Evolutionary conservation across 495 filamentous ascomycete genomes (phyloP).

Genomic region (Pyronema omphalodes): DNA sequence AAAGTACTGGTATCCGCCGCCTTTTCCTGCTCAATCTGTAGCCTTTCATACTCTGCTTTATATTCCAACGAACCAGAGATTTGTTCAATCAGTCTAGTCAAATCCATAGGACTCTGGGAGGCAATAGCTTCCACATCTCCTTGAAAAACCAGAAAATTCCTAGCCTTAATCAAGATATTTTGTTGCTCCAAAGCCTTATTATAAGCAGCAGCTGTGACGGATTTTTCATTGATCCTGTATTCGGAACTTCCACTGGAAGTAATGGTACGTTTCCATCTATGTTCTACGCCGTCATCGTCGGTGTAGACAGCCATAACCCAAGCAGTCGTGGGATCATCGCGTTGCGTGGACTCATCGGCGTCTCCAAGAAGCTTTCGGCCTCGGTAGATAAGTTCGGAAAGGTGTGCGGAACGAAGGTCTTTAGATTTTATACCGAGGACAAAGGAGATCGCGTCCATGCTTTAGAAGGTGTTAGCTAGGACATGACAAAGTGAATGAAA

Average conservation of each 20-base stretch:
- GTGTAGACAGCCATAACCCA: slow-evolving; percentile 99
- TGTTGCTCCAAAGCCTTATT: slow-evolving; percentile 83
- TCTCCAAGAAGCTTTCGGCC: slow-evolving; percentile 66
- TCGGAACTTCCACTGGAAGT: slow-evolving; percentile 78
- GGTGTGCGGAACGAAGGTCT: slow-evolving; percentile 83
- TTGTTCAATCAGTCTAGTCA: slow-evolving; percentile 92
- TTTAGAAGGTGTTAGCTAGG: slow-evolving; percentile 31
- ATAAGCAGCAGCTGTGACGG: slow-evolving; percentile 79
- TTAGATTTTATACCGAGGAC: slow-evolving; percentile 97
- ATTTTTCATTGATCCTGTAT: slow-evolving; percentile 84
- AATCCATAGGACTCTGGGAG: slow-evolving; percentile 74
- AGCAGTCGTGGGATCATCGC: slow-evolving; percentile 65
- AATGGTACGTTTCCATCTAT: slow-evolving; percentile 88
- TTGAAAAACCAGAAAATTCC: slow-evolving; percentile 96
- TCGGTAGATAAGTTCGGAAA: slow-evolving; percentile 89
- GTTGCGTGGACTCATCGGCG: slow-evolving; percentile 30
- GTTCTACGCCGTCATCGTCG: slow-evolving; percentile 86
- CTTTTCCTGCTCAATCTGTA: slow-evolving; percentile 69
- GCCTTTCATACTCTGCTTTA: slow-evolving; percentile 81
- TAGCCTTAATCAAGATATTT: slow-evolving; percentile 92
- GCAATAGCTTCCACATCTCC: slow-evolving; percentile 98
- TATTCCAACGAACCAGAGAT: slow-evolving; percentile 92
- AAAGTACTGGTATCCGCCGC: slow-evolving; percentile 74
- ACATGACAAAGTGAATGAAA: slow-evolving; percentile 2
- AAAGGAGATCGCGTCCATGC: slow-evolving; percentile 99